These are phyloP conservation scores for Clonostachys sp. DNA, from an alignment of 2,329 filamentous ascomycete genomes.

Conservation along the genomic window DNA sequence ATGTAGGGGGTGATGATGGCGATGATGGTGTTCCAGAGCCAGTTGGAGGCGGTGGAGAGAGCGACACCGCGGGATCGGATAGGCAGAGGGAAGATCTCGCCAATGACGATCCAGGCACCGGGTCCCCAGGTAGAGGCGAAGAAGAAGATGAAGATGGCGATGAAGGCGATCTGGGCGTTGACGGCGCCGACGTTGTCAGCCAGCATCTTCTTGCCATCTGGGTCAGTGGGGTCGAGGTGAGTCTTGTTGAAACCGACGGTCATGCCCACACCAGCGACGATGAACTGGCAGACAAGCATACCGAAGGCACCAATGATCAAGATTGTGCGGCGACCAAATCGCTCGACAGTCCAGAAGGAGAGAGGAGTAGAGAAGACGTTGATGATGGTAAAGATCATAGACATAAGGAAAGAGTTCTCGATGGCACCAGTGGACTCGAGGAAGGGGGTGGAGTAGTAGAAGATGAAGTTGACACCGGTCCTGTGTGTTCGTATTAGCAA, in stretches of 20 bases:
- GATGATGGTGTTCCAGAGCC: conserved; percentile 80
- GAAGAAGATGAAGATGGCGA: conserved; percentile 90
- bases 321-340: conserved; percentile 73
- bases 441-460: conserved; percentile 83
- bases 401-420: conserved; percentile 74
- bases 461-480: conserved; percentile 91
- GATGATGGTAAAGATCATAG: conserved; percentile 80
- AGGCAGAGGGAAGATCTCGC: conserved; percentile 85
- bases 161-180: conserved; percentile 77
- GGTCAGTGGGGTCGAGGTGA: conserved; percentile 36
- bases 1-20: conserved; percentile 72
- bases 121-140: conserved; percentile 89
- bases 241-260: conserved; percentile 50
- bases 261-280: conserved; percentile 74
- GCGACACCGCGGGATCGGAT: conserved; percentile 85
- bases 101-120: conserved; percentile 76
- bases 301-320: conserved; percentile 74
- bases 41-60: conserved; percentile 84
- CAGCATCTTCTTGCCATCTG: conserved; percentile 19
- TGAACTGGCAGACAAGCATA: conserved; percentile 84
- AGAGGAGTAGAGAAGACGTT: conserved; percentile 82
- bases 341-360: conserved; percentile 84
- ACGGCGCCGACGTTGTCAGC: conserved; percentile 53
- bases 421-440: conserved; percentile 76
- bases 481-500: too few relatives aligned